A percentile compares a stretch with the other conserved stretches of the same genome.
Conservation (phyloP, 176 grass and related monocot species). For the Avena sativa region DNA sequence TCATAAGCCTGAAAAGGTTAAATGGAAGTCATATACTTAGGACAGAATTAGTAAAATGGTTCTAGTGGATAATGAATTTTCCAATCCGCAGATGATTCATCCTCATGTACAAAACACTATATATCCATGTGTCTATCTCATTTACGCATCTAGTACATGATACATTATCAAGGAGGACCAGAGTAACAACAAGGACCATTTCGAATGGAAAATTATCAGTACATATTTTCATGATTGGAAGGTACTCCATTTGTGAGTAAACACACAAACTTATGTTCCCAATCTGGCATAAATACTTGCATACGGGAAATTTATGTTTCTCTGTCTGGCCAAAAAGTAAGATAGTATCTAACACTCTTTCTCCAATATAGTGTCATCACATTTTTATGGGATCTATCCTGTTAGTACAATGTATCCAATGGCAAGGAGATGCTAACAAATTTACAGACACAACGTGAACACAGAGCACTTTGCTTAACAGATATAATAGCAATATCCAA, state of each 20-base stretch:
- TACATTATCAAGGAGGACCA: not conserved
- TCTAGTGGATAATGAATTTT: not conserved
- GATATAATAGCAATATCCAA: not conserved
- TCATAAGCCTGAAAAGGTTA: constrained; percentile 72
- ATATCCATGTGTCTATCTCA: not conserved
- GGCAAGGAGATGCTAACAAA: not conserved
- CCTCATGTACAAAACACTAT: not conserved
- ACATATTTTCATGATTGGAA: not conserved
- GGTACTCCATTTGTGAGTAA: not conserved
- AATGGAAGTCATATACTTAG: not conserved
- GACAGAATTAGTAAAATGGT: constrained; percentile 4
- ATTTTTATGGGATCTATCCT: not conserved
- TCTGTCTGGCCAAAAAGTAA: not conserved
- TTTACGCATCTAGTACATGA: not conserved
- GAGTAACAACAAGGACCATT: not conserved
- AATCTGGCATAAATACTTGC: not conserved
- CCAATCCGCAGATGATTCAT: not conserved
- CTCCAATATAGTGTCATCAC: not conserved
- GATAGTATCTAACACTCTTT: not conserved
- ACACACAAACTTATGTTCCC: not conserved
- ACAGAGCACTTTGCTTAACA: not conserved
- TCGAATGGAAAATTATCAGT: not conserved
- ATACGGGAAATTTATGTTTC: constrained; percentile 8
- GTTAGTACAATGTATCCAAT: not conserved
- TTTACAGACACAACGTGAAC: not conserved